Evolutionary conservation across 805 yeast genomes (phyloP).

Genomic region (Candida sonorensis): DNA sequence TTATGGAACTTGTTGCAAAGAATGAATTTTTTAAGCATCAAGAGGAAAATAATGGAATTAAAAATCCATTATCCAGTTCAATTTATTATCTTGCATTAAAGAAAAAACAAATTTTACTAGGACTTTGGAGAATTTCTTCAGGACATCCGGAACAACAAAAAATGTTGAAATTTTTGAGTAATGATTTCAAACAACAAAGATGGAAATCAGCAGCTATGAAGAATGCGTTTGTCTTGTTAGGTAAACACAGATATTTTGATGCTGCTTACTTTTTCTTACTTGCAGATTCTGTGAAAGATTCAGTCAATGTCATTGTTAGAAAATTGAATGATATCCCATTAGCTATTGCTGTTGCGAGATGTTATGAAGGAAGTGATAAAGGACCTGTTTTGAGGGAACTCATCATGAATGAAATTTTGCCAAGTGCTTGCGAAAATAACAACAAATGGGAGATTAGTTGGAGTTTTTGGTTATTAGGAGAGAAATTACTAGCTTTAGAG

Average conservation of each 20-base stretch:
- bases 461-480: constrained; percentile 62
- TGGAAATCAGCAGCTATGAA: constrained; percentile 89
- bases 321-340: constrained; percentile 64
- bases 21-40: constrained; percentile 47
- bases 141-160: constrained; percentile 79
- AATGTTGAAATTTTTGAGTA: constrained; percentile 66
- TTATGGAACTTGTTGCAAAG: constrained; percentile 65
- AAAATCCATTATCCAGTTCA: constrained; percentile 69
- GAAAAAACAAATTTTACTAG: constrained; percentile 68
- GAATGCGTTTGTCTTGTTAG: constrained; percentile 83
- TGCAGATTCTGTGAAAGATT: constrained; percentile 70
- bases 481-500: constrained; percentile 47
- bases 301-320: constrained; percentile 63
- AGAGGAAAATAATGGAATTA: constrained; percentile 35
- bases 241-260: constrained; percentile 80
- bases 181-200: constrained; percentile 67
- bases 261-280: constrained; percentile 86
- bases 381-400: constrained; percentile 46
- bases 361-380: constrained; percentile 54
- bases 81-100: constrained; percentile 71
- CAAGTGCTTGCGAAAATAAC: constrained; percentile 51
- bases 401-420: constrained; percentile 45
- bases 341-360: constrained; percentile 76
- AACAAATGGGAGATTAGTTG: constrained; percentile 81
- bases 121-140: constrained; percentile 74